A percentile compares a stretch with the other conserved stretches of the same genome.
These are phyloP conservation scores for Jaltomata sinuosa DNA, from an alignment of 257 asterid species.

Conservation along the genomic window DNA sequence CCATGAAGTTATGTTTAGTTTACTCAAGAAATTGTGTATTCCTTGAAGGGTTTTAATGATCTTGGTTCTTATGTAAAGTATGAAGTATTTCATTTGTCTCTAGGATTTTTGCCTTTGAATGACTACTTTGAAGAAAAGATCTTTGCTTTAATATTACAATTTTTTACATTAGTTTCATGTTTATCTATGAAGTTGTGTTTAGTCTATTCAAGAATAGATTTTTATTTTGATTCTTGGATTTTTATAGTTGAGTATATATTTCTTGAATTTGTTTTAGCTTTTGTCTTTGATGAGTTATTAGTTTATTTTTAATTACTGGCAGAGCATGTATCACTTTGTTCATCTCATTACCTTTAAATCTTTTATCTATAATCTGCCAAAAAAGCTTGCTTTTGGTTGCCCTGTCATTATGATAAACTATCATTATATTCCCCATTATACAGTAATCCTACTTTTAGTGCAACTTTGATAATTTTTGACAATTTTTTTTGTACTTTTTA, in stretches of 20 bases:
- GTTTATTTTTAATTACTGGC: background rate
- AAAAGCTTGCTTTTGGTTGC: slow-evolving; percentile 5
- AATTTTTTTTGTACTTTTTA: background rate
- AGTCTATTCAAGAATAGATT: background rate
- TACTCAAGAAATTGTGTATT: background rate
- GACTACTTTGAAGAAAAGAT: background rate
- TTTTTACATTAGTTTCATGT: background rate
- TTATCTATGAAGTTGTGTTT: background rate
- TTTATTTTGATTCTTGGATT: background rate
- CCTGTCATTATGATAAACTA: slow-evolving; percentile 10
- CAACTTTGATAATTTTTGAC: background rate
- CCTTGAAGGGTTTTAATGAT: background rate
- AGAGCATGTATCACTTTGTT: background rate
- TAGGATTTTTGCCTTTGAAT: background rate
- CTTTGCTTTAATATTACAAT: background rate
- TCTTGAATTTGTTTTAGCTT: background rate
- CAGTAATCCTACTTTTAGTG: background rate
- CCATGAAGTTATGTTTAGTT: background rate
- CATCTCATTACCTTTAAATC: background rate
- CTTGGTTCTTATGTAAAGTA: too few species aligned
- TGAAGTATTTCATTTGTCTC: background rate
- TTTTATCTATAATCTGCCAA: slow-evolving; percentile 10
- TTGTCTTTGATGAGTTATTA: background rate
- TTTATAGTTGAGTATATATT: background rate
- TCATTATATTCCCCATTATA: slow-evolving; percentile 15